Evolutionary conservation across 805 yeast species (phyloP).

Genomic region (Sungouiella thailandica): DNA sequence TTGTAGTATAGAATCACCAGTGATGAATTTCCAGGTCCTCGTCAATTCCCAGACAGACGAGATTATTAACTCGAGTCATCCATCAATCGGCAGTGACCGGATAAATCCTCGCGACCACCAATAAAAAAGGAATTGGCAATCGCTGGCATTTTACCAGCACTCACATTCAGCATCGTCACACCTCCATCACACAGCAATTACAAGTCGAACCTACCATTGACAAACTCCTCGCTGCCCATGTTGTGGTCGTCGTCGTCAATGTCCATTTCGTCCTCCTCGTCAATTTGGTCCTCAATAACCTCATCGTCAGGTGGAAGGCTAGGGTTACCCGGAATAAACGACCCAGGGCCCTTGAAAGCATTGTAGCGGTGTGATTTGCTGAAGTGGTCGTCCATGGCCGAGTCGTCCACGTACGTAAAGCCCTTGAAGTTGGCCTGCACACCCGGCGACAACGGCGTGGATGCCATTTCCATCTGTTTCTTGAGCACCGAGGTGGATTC

Average conservation of each 20-base stretch:
- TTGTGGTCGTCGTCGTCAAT: constrained; percentile 51
- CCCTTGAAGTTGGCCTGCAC: constrained; percentile 96
- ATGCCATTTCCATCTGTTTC: constrained; percentile 57
- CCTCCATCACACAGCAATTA: too few species aligned
- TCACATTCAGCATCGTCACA: too few species aligned
- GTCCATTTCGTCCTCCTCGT: constrained; percentile 42
- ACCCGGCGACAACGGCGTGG: constrained; percentile 88
- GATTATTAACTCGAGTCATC: too few species aligned
- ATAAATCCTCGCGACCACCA: too few species aligned
- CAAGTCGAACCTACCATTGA: constrained; percentile 84
- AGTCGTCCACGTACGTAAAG: constrained; percentile 92
- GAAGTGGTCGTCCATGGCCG: constrained; percentile 85
- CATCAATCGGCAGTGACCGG: too few species aligned
- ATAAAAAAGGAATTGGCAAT: too few species aligned
- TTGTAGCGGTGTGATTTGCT: constrained; percentile 34
- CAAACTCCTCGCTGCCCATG: constrained; percentile 73
- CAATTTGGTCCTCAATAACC: constrained; percentile 62
- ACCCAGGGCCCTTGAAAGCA: constrained; percentile 49
- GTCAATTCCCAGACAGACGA: too few species aligned
- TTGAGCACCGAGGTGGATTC: constrained; percentile 80
- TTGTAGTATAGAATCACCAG: too few species aligned
- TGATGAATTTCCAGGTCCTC: too few species aligned
- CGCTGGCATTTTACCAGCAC: too few species aligned
- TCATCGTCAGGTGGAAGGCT: constrained; percentile 79
- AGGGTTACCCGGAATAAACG: constrained; percentile 76